A percentile compares a stretch with the other conserved stretches of the same genome.
Conservation (phyloP, 2,329 filamentous ascomycete genomes). For the Curvularia sp. region DNA sequence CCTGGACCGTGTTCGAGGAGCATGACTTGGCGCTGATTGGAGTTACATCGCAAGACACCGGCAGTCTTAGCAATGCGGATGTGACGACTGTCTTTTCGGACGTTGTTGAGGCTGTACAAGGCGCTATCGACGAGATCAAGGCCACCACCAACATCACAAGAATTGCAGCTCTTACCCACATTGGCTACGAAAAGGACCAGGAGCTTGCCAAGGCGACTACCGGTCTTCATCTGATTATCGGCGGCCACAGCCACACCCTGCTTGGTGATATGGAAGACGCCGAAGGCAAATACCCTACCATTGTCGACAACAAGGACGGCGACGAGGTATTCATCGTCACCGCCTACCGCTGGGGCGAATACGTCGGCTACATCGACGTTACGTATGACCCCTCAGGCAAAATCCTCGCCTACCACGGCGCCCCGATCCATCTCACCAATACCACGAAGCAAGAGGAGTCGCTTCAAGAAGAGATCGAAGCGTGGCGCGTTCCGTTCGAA, state of each 20-base stretch:
- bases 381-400: slow-evolving; percentile 67
- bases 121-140: slow-evolving; percentile 67
- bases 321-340: slow-evolving; percentile 74
- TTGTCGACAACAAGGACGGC: slow-evolving; percentile 65
- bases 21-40: slow-evolving; percentile 69
- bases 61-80: slow-evolving; percentile 65
- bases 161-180: slow-evolving; percentile 71
- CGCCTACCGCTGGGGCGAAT: slow-evolving; percentile 72
- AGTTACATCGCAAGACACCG: slow-evolving; percentile 67
- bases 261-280: slow-evolving; percentile 66
- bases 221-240: slow-evolving; percentile 72
- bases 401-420: slow-evolving; percentile 68
- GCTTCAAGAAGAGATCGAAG: slow-evolving; percentile 65
- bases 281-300: slow-evolving; percentile 68
- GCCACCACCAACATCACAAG: slow-evolving; percentile 67
- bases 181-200: slow-evolving; percentile 70
- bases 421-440: slow-evolving; percentile 70
- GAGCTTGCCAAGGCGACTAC: slow-evolving; percentile 65
- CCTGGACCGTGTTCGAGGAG: slow-evolving; percentile 69
- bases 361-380: slow-evolving; percentile 71
- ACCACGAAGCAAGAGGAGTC: slow-evolving; percentile 62
- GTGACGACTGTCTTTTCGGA: slow-evolving; percentile 65
- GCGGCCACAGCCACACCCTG: slow-evolving; percentile 65
- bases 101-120: slow-evolving; percentile 64
- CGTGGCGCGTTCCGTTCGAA: slow-evolving; percentile 68